Evolutionary conservation across 306 rosid species (phyloP).

Genomic region (Prinsepia uniflora): DNA sequence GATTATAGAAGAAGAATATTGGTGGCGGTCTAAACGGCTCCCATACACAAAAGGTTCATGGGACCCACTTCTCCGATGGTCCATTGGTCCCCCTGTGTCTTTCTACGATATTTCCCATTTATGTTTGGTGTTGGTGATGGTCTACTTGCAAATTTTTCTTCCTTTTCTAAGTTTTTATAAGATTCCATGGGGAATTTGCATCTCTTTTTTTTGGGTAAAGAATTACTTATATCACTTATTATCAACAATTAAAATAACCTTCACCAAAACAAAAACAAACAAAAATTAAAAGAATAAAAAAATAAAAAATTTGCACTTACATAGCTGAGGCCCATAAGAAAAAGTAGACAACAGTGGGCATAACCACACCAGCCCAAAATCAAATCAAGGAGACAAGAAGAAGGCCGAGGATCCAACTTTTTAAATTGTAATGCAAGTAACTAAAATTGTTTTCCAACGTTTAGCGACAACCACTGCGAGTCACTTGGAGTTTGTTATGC

Average conservation of each 20-base stretch:
- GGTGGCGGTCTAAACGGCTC: constrained; percentile 1
- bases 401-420: too few species aligned
- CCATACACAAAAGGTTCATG: not conserved
- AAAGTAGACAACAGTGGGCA: too few species aligned
- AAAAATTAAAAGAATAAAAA: too few species aligned
- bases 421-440: not conserved
- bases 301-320: too few species aligned
- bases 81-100: not conserved
- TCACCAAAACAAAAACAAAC: too few species aligned
- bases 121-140: not conserved
- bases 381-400: too few species aligned
- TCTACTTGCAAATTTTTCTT: not conserved
- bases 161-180: too few species aligned
- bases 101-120: not conserved
- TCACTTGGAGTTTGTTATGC: constrained; percentile 25
- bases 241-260: too few species aligned
- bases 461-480: constrained; percentile 16
- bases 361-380: too few species aligned
- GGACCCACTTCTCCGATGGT: not conserved
- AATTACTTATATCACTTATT: not conserved
- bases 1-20: not conserved
- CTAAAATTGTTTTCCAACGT: not conserved
- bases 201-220: not conserved
- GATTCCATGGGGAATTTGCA: not conserved
- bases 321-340: too few species aligned